Base-by-base conservation (phyloP, 495 filamentous ascomycete genomes). In the Aspergillus indologenus region DNA sequence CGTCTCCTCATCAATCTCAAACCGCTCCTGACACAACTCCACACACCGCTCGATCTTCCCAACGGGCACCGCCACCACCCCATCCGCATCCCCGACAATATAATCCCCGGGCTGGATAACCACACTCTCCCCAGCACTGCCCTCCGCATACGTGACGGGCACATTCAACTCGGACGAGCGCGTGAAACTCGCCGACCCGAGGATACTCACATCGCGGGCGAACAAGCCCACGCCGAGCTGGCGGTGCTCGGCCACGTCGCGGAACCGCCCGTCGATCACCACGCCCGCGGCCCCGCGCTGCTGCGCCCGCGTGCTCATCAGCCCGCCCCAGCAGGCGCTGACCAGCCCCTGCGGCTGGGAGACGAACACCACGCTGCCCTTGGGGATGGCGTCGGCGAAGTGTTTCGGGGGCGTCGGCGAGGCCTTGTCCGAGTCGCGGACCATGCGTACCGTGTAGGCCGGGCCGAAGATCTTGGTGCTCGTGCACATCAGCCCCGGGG, bases 221-320 rank as follows among this genome's bases (percentile, higher is more conserved):
- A 85, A 85, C 17, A 72, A 57, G 12, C 79, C 79, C 53, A 77
- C 81, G 0, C 64, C 63, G 12, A 85, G 57, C 29, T 78, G 81
- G 2, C 78, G 75, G 61, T 87, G 84, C 65, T 86, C 84, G 47
- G 83, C 73, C 6, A 87, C 53, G 58, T 87, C 84, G 9, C 84
- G 71, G 54, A 86, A 75, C 4, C 80, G 71, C 5, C 85, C 84
- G 61, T 87, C 84, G 50, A 87, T 79, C 5, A 87, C 71, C 34
- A 77, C 75, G 14, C 75, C 75, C 5, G 63, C 69, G 5, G 70
- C 74, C 18, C 64, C 66, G 11, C 62, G 62, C 48, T 69, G 70
- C 54, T 77, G 64, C 19, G 84, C 84, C 15, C 83, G 72, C 0
- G 73, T 76, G 21, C 77, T 79, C 83, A 87, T 86, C 11, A 87